Percentiles rank a stretch among this genome's conserved stretches.
These are phyloP conservation scores for Volvariella volvacea DNA, from an alignment of 1,284 basidiomycete species.

Conservation along the genomic window DNA sequence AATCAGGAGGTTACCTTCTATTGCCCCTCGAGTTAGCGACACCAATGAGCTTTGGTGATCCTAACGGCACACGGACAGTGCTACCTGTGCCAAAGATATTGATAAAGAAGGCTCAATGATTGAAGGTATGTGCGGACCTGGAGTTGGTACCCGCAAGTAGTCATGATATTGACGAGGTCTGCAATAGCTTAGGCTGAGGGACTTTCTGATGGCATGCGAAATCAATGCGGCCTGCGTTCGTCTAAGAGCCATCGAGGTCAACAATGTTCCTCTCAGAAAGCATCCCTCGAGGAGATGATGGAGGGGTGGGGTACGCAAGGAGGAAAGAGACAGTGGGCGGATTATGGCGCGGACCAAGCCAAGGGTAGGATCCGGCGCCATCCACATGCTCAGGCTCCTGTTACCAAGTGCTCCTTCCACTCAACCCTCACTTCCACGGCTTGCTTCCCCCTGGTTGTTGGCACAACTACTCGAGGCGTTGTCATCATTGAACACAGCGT, in stretches of 20 bases:
- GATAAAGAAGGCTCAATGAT: not conserved
- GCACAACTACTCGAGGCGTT: too few species aligned
- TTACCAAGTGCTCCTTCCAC: too few species aligned
- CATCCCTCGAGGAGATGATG: constrained; percentile 16
- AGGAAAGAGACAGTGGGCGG: not conserved
- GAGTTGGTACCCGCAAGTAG: constrained; percentile 56
- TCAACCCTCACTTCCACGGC: too few species aligned
- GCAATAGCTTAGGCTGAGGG: constrained; percentile 1
- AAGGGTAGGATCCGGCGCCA: too few species aligned
- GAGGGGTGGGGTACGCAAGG: constrained; percentile 1
- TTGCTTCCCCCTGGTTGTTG: too few species aligned
- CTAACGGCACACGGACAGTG: constrained; percentile 43
- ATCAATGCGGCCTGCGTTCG: not conserved
- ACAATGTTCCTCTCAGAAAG: constrained; percentile 9
- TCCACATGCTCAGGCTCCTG: too few species aligned
- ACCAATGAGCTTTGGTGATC: constrained; percentile 59
- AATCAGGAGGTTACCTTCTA: constrained; percentile 44
- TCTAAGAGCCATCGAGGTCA: constrained; percentile 24
- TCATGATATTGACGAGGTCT: constrained; percentile 47
- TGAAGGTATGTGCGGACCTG: constrained; percentile 31
- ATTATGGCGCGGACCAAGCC: too few species aligned
- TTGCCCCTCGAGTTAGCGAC: constrained; percentile 71
- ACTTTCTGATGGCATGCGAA: not conserved
- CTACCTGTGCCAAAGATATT: constrained; percentile 28
- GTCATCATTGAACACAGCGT: too few species aligned